These are phyloP conservation scores for Tranzscheliella williamsii DNA, from an alignment of 1,284 basidiomycete genomes.

Conservation along the genomic window DNA sequence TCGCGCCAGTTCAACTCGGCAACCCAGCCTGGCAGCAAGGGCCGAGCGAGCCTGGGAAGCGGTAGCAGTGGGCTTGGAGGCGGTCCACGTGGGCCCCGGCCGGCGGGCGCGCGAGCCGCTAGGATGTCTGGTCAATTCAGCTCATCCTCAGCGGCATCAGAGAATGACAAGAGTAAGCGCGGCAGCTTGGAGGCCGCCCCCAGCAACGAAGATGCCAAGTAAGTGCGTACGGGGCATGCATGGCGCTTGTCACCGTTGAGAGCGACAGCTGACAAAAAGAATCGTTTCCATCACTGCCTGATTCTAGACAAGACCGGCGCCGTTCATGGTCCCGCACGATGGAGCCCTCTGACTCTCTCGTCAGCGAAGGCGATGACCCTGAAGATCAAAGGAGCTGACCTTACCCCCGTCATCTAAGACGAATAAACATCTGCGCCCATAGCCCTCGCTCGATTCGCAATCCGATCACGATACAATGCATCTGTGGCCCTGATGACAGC, in stretches of 20 bases:
- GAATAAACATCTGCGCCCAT: too few species aligned
- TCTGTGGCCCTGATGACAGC: too few species aligned
- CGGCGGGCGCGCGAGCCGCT: conserved; percentile 15
- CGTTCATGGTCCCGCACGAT: background rate
- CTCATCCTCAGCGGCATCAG: background rate
- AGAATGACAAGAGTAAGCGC: background rate
- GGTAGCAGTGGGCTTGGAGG: conserved; percentile 6
- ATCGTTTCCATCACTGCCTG: background rate
- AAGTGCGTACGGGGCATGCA: background rate
- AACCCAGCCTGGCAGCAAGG: background rate
- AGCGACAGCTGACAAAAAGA: background rate
- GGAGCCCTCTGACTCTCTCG: background rate
- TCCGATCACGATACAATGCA: too few species aligned
- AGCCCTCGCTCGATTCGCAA: too few species aligned
- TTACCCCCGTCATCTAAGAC: too few species aligned
- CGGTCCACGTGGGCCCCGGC: conserved; percentile 13
- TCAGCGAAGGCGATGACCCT: background rate
- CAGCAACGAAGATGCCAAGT: background rate
- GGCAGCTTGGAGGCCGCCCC: background rate
- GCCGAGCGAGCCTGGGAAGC: background rate
- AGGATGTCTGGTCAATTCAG: conserved; percentile 12
- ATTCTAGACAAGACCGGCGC: background rate
- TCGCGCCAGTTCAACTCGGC: conserved; percentile 38
- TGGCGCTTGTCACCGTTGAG: background rate
- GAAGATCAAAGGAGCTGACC: too few species aligned